A percentile compares a stretch with the other conserved stretches of the same genome.
Evolutionary conservation across 169 alveolate genomes (phyloP).

Genomic region (Plasmodium gaboni): DNA sequence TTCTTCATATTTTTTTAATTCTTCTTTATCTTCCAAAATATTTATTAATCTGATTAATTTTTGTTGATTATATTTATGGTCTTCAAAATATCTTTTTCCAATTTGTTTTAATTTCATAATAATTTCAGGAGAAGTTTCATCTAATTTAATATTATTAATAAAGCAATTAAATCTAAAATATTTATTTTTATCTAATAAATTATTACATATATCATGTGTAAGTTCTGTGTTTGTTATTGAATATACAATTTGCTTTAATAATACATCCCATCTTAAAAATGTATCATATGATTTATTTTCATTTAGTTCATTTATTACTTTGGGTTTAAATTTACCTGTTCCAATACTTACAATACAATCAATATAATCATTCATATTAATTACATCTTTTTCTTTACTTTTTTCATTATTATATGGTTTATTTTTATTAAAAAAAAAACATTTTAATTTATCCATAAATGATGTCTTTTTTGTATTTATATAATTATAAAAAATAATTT

Average conservation of each 20-base stretch:
- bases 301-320: conserved; percentile 45
- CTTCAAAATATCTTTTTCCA: conserved; percentile 79
- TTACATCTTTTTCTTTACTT: conserved; percentile 32
- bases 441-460: conserved; percentile 25
- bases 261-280: conserved; percentile 82
- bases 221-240: conserved; percentile 85
- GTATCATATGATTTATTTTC: conserved; percentile 61
- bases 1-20: conserved; percentile 62
- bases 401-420: conserved; percentile 1
- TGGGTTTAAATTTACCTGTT: conserved; percentile 81
- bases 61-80: conserved; percentile 64
- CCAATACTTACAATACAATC: conserved; percentile 89
- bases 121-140: conserved; percentile 80
- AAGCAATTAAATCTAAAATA: conserved; percentile 85
- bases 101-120: conserved; percentile 73
- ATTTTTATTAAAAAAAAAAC: conserved; percentile 3
- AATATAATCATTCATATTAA: conserved; percentile 70
- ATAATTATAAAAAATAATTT: conserved; percentile 82
- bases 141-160: conserved; percentile 75
- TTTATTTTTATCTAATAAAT: conserved; percentile 72
- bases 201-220: conserved; percentile 78
- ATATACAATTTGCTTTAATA: conserved; percentile 79
- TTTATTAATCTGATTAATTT: conserved; percentile 61
- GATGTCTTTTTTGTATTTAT: conserved; percentile 21
- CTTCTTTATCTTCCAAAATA: conserved; percentile 77